phyloP scores from a whole-genome alignment of 1,139 yeast species.

The Geotrichum fermentans region DNA sequence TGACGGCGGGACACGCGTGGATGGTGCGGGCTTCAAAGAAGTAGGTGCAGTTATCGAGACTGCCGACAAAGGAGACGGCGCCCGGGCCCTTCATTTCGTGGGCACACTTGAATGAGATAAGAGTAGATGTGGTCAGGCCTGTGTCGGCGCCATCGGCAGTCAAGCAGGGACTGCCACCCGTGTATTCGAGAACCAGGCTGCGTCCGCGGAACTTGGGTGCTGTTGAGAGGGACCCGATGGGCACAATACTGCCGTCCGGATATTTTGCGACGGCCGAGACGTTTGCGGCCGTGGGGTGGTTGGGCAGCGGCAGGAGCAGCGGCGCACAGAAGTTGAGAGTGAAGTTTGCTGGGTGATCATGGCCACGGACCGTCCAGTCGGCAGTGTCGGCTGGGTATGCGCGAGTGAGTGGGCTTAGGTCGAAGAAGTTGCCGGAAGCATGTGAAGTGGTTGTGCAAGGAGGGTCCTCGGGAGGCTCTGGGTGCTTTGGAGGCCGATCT shows the following conservation, averaged over 20 bases:
- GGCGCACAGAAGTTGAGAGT: slow-evolving; percentile 73
- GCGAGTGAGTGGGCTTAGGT: slow-evolving; percentile 28
- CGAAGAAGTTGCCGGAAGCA: slow-evolving; percentile 34
- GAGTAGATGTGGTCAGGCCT: slow-evolving; percentile 53
- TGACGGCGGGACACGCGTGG: slow-evolving; percentile 83
- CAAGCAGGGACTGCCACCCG: slow-evolving; percentile 66
- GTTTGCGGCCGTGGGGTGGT: slow-evolving; percentile 64
- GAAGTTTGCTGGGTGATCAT: slow-evolving; percentile 67
- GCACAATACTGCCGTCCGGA: slow-evolving; percentile 46
- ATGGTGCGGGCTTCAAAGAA: slow-evolving; percentile 81
- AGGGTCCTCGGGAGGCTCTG: slow-evolving; percentile 4
- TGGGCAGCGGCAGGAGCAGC: slow-evolving; percentile 37
- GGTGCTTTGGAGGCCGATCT: too few species aligned
- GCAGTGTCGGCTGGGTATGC: slow-evolving; percentile 16
- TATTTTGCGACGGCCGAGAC: slow-evolving; percentile 70
- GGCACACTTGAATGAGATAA: slow-evolving; percentile 75
- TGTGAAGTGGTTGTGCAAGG: slow-evolving; percentile 32
- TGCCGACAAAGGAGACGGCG: slow-evolving; percentile 74
- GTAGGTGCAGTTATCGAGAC: slow-evolving; percentile 70
- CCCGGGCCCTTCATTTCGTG: slow-evolving; percentile 50
- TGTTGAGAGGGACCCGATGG: slow-evolving; percentile 54
- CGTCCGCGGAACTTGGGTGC: slow-evolving; percentile 66
- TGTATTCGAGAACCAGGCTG: slow-evolving; percentile 65
- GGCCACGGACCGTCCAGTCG: slow-evolving; percentile 64
- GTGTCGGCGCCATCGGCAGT: slow-evolving; percentile 42